These are phyloP conservation scores for Oenanthe javanica DNA, from an alignment of 140 eudicot species.

Conservation along the genomic window DNA sequence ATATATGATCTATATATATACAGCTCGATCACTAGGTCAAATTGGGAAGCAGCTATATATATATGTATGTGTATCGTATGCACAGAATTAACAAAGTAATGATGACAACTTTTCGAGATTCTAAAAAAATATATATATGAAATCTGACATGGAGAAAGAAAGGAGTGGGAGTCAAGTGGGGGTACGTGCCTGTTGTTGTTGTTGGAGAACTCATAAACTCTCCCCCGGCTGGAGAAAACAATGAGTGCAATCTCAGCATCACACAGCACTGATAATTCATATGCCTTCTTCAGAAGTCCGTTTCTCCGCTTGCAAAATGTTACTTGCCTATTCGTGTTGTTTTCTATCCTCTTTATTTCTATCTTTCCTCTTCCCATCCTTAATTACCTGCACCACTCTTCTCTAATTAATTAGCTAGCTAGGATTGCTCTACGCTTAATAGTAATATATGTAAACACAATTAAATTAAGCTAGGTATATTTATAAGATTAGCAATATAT, in stretches of 20 bases:
- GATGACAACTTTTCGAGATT: not conserved
- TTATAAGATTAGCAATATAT: too few relatives aligned
- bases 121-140: not conserved
- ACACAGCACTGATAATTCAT: conserved; percentile 7
- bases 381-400: not conserved
- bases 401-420: too few relatives aligned
- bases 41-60: not conserved
- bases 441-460: too few relatives aligned
- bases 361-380: conserved; percentile 14
- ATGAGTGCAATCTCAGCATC: conserved; percentile 13
- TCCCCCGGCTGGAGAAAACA: conserved; percentile 8
- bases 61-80: not conserved
- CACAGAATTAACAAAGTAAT: not conserved
- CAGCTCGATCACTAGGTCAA: not conserved
- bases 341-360: conserved; percentile 13
- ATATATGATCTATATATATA: too few relatives aligned
- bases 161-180: not conserved
- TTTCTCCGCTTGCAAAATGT: conserved; percentile 9
- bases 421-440: not conserved
- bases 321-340: conserved; percentile 10
- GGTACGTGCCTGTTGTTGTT: conserved; percentile 2
- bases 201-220: conserved; percentile 14
- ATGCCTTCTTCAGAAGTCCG: conserved; percentile 13
- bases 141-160: not conserved
- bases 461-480: too few relatives aligned